phyloP scores from a whole-genome alignment of 2,329 filamentous ascomycete species.

The Aspergillus glaucus region DNA sequence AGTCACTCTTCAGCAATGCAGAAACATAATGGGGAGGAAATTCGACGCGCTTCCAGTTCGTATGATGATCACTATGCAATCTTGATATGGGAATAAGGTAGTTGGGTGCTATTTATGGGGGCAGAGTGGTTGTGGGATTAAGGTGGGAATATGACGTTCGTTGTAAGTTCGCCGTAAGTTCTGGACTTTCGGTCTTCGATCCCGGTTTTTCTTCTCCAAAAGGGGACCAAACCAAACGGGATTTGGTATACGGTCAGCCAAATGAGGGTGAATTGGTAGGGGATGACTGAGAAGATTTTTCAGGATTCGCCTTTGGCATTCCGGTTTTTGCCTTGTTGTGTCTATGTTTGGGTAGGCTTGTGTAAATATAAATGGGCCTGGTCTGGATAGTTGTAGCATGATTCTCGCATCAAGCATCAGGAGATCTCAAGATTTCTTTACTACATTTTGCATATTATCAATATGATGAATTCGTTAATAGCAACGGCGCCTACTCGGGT shows the following conservation, averaged over 20 bases:
- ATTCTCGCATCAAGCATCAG: no score
- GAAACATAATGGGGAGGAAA: constrained; percentile 25
- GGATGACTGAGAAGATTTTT: background rate
- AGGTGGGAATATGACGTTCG: no score
- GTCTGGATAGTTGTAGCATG: background rate
- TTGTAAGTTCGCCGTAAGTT: constrained; percentile 6
- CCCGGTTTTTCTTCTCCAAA: background rate
- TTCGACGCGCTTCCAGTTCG: constrained; percentile 21
- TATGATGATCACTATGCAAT: background rate
- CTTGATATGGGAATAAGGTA: background rate
- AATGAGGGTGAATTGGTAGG: no score
- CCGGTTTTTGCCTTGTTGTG: constrained; percentile 14
- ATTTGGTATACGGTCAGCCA: no score
- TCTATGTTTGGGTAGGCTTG: background rate
- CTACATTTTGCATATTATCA: no score
- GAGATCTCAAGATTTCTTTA: no score
- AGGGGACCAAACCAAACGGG: no score
- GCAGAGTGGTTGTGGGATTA: background rate
- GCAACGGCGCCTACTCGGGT: constrained; percentile 22
- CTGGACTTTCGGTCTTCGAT: background rate
- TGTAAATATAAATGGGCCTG: constrained; percentile 4
- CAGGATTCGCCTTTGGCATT: constrained; percentile 1
- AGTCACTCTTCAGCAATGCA: background rate
- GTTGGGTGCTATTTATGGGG: background rate
- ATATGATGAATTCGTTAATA: constrained; percentile 24